These are phyloP conservation scores for Stagonosporopsis rhizophila DNA, from an alignment of 2,329 filamentous ascomycete species.

Conservation along the genomic window DNA sequence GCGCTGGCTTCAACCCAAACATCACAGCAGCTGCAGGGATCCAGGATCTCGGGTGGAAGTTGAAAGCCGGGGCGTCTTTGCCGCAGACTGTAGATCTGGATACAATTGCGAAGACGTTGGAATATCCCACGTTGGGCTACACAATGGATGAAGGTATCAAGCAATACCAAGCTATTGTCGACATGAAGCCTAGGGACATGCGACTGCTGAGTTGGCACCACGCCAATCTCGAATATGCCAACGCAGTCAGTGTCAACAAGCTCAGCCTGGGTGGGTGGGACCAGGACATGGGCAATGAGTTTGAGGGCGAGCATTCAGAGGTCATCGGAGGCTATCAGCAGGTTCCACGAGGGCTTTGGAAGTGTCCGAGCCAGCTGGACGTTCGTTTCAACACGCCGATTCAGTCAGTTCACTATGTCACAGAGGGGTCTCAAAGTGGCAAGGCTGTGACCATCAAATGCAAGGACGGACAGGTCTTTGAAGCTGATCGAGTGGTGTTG, in stretches of 20 bases:
- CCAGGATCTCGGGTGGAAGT: conserved; percentile 80
- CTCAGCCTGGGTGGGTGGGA: conserved; percentile 94
- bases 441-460: conserved; percentile 61
- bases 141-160: conserved; percentile 90
- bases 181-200: conserved; percentile 85
- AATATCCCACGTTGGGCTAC: conserved; percentile 80
- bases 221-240: conserved; percentile 97
- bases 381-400: conserved; percentile 78
- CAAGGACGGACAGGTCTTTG: conserved; percentile 75
- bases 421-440: conserved; percentile 20
- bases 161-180: conserved; percentile 84
- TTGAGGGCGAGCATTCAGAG: conserved; percentile 93
- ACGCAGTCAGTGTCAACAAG: conserved; percentile 84
- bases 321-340: conserved; percentile 93
- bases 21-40: conserved; percentile 79
- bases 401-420: conserved; percentile 70
- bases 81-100: conserved; percentile 76
- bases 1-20: conserved; percentile 72
- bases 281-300: conserved; percentile 96
- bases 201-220: conserved; percentile 97
- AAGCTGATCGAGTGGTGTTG: conserved; percentile 90
- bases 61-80: conserved; percentile 68
- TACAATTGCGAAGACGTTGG: conserved; percentile 65
- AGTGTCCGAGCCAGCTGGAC: conserved; percentile 77
- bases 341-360: conserved; percentile 84